phyloP scores from a whole-genome alignment of 148 eudicot species.

The Fallopia convolvulus region DNA sequence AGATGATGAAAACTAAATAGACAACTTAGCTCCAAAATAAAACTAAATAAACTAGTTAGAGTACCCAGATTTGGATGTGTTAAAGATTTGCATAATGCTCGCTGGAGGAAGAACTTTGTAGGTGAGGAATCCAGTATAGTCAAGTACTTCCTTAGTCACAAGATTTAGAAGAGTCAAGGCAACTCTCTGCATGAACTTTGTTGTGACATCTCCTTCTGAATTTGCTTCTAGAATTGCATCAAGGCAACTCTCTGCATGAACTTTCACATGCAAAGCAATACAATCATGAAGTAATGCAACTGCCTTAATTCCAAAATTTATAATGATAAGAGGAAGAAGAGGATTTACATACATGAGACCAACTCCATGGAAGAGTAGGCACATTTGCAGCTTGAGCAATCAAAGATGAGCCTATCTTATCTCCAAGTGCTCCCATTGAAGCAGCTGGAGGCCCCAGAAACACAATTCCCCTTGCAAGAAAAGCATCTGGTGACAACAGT shows the following conservation, averaged over 20 bases:
- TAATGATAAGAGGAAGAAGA: too few species aligned
- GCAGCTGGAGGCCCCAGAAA: constrained; percentile 88
- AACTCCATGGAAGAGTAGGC: constrained; percentile 99
- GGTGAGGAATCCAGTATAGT: constrained; percentile 59
- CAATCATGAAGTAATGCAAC: too few species aligned
- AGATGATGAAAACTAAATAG: background rate
- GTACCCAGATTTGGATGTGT: background rate
- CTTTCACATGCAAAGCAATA: too few species aligned
- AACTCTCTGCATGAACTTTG: too few species aligned
- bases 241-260: too few species aligned
- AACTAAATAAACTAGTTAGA: background rate
- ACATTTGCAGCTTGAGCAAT: constrained; percentile 98
- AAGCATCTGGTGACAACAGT: constrained; percentile 97
- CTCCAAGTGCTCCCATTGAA: constrained; percentile 96
- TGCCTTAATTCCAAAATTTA: too few species aligned
- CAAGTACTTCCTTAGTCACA: constrained; percentile 62
- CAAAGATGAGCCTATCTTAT: constrained; percentile 95
- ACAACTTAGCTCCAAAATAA: background rate
- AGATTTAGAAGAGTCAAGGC: constrained; percentile 40
- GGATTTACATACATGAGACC: constrained; percentile 83
- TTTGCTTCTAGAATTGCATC: too few species aligned
- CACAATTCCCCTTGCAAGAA: constrained; percentile 69
- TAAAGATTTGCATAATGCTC: background rate
- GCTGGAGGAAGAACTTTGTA: constrained; percentile 44
- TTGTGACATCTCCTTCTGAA: too few species aligned